Conservation (phyloP, 495 filamentous ascomycete species). For the Xylaria cubensis region DNA sequence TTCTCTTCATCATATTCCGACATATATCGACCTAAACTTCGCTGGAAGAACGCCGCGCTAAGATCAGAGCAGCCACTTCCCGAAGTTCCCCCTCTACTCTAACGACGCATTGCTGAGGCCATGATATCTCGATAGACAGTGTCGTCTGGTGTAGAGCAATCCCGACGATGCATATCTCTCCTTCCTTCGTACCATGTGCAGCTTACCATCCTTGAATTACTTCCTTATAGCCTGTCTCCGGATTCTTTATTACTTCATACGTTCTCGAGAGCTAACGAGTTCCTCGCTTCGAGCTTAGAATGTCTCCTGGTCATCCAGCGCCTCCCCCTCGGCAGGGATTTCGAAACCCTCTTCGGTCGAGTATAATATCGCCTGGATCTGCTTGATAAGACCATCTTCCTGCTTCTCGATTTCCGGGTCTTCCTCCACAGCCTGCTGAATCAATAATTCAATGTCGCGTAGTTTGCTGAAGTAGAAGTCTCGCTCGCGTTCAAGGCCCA, state of each 20-base stretch:
- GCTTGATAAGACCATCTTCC: constrained; percentile 87
- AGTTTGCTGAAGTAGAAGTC: constrained; percentile 99
- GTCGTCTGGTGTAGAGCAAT: not conserved
- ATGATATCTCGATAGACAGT: not conserved
- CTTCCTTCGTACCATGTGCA: constrained; percentile 1
- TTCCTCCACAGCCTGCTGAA: constrained; percentile 89
- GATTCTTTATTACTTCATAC: constrained; percentile 30
- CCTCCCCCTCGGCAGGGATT: constrained; percentile 74
- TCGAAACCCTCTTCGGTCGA: constrained; percentile 94
- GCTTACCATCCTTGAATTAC: constrained; percentile 25
- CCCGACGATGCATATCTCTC: not conserved
- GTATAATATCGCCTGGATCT: constrained; percentile 95
- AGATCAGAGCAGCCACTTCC: not conserved
- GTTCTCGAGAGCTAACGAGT: constrained; percentile 9
- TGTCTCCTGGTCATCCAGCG: constrained; percentile 74
- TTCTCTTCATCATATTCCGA: not conserved
- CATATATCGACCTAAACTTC: not conserved
- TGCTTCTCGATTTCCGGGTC: constrained; percentile 92
- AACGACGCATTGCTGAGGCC: not conserved
- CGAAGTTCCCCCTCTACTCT: not conserved
- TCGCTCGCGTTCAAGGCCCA: constrained; percentile 88
- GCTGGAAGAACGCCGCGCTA: not conserved
- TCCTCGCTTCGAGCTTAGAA: constrained; percentile 55
- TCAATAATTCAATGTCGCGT: constrained; percentile 90
- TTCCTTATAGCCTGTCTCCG: constrained; percentile 24